Conservation (phyloP, 2,329 filamentous ascomycete genomes). For the Tolypocladium pustulatum region DNA sequence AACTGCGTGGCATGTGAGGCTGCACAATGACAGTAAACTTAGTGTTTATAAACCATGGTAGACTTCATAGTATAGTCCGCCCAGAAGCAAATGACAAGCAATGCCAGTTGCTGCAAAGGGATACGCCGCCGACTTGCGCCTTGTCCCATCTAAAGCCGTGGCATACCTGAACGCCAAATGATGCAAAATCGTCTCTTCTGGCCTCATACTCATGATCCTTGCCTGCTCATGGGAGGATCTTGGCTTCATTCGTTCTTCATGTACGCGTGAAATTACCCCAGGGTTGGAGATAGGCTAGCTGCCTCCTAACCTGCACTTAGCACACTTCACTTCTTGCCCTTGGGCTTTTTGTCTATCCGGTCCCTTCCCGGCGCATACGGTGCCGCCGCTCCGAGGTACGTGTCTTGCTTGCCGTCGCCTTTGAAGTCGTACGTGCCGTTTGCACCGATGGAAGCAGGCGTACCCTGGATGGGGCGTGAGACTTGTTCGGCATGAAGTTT, state of each 20-base stretch:
- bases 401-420: constrained; percentile 31
- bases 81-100: not conserved
- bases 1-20: too few relatives aligned
- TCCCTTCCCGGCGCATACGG: constrained; percentile 46
- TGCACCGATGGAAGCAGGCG: constrained; percentile 31
- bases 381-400: constrained; percentile 41
- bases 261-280: not conserved
- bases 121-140: not conserved
- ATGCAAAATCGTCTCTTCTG: not conserved
- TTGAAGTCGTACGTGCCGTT: constrained; percentile 42
- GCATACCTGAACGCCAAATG: not conserved
- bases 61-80: too few relatives aligned
- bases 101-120: not conserved
- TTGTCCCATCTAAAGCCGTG: not conserved
- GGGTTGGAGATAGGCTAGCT: too few relatives aligned
- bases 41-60: too few relatives aligned
- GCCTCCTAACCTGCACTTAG: too few relatives aligned
- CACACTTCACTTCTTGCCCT: constrained; percentile 18
- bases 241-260: not conserved
- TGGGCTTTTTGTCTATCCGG: constrained; percentile 28
- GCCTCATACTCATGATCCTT: not conserved
- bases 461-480: constrained; percentile 47
- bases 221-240: not conserved
- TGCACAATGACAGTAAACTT: too few relatives aligned
- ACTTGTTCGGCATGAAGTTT: constrained; percentile 75